These are phyloP conservation scores for Nannochloris sp. DNA, from an alignment of 139 green algal species.

Conservation along the genomic window DNA sequence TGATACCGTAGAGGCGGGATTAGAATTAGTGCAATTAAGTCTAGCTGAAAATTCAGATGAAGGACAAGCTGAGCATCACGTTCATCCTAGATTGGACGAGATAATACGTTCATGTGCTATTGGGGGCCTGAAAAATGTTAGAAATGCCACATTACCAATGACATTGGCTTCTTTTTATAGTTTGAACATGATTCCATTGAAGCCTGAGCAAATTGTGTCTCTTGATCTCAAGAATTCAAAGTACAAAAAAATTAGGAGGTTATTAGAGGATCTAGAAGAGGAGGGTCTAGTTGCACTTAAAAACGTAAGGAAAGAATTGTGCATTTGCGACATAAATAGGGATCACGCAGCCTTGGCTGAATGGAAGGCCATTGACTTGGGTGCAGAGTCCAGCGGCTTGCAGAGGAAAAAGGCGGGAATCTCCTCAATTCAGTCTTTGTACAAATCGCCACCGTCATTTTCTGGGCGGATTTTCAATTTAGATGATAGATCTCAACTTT, in stretches of 20 bases:
- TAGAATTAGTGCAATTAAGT: neutral
- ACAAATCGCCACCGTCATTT: too few species aligned
- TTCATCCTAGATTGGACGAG: constrained; percentile 18
- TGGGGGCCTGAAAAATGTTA: constrained; percentile 4
- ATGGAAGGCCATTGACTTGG: neutral
- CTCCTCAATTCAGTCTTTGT: constrained; percentile 1
- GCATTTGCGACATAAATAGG: constrained; percentile 19
- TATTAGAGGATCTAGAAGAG: constrained; percentile 29
- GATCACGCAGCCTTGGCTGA: neutral
- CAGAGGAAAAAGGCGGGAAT: neutral
- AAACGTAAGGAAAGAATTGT: constrained; percentile 26
- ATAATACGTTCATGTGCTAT: neutral
- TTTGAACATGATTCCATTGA: constrained; percentile 22
- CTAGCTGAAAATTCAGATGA: neutral
- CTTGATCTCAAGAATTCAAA: constrained; percentile 28
- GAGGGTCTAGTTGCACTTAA: constrained; percentile 25
- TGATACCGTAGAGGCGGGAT: too few species aligned
- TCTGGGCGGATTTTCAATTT: too few species aligned
- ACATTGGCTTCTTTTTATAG: constrained; percentile 23
- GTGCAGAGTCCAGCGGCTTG: too few species aligned
- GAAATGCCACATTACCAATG: neutral
- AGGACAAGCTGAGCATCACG: neutral
- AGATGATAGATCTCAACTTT: too few species aligned
- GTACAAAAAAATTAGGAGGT: constrained; percentile 35
- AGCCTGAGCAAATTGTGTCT: constrained; percentile 6